A percentile compares a stretch with the other conserved stretches of the same genome.
These are phyloP conservation scores for Oenanthe javanica DNA, from an alignment of 140 eudicot species.

Conservation along the genomic window DNA sequence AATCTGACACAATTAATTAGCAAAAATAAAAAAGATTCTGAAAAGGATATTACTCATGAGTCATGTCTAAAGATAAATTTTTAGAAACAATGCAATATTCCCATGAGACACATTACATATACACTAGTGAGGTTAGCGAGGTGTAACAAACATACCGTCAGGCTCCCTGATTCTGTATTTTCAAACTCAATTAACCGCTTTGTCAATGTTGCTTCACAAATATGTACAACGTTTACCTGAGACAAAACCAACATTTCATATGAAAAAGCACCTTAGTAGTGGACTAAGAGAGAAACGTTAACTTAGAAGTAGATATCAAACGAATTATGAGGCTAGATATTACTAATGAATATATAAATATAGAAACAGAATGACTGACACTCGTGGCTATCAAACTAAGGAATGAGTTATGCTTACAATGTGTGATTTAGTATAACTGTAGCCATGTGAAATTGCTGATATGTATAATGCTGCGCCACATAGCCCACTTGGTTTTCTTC, in stretches of 20 bases:
- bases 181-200: conserved; percentile 88
- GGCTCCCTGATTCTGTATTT: conserved; percentile 71
- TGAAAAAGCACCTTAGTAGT: neutral
- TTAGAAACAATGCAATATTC: neutral
- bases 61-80: neutral
- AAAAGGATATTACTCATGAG: neutral
- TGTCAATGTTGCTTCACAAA: conserved; percentile 87
- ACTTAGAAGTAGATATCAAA: neutral
- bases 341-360: neutral
- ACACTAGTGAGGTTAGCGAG: neutral
- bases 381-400: neutral
- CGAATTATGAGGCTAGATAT: neutral
- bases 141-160: conserved; percentile 36
- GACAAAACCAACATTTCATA: neutral
- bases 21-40: no score
- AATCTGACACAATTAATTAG: neutral
- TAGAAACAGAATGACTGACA: neutral
- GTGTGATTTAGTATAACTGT: conserved; percentile 33
- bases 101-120: neutral
- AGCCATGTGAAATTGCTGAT: conserved; percentile 48
- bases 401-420: conserved; percentile 27
- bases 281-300: neutral
- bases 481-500: conserved; percentile 60
- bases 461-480: conserved; percentile 64
- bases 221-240: conserved; percentile 66